Conservation (phyloP, 2,329 filamentous ascomycete genomes). For the Fusarium buxicola region DNA sequence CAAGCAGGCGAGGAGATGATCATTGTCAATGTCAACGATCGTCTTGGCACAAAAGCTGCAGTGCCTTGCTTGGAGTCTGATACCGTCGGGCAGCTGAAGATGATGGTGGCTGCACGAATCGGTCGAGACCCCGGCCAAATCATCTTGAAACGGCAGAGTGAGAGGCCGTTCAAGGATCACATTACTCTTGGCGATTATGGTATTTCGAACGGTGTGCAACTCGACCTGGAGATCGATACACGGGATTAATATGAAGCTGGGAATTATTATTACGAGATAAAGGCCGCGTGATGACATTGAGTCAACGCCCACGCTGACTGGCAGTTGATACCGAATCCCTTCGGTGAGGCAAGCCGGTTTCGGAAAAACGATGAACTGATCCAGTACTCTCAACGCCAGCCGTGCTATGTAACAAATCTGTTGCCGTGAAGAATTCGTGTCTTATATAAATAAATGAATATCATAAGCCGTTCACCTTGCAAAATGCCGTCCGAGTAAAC, state of each 20-base stretch:
- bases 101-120: constrained; percentile 89
- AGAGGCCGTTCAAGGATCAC: constrained; percentile 92
- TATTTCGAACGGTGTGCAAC: constrained; percentile 87
- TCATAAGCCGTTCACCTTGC: not conserved
- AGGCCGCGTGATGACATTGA: not conserved
- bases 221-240: constrained; percentile 72
- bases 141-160: constrained; percentile 89
- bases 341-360: constrained; percentile 7
- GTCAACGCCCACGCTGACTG: too few relatives aligned
- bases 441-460: not conserved
- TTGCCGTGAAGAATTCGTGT: not conserved
- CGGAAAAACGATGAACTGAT: not conserved
- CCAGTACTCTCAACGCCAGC: not conserved
- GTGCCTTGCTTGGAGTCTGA: constrained; percentile 91
- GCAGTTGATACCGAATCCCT: not conserved
- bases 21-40: constrained; percentile 91
- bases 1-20: constrained; percentile 81
- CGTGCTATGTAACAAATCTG: not conserved
- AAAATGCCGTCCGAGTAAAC: not conserved
- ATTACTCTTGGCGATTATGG: constrained; percentile 91
- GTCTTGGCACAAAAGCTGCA: constrained; percentile 94
- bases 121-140: constrained; percentile 93
- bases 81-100: constrained; percentile 87
- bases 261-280: not conserved
- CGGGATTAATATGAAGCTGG: constrained; percentile 60